A percentile compares a stretch with the other conserved stretches of the same genome.
phyloP scores from a whole-genome alignment of 78 protist species.

The Monocercomonoides exilis region DNA sequence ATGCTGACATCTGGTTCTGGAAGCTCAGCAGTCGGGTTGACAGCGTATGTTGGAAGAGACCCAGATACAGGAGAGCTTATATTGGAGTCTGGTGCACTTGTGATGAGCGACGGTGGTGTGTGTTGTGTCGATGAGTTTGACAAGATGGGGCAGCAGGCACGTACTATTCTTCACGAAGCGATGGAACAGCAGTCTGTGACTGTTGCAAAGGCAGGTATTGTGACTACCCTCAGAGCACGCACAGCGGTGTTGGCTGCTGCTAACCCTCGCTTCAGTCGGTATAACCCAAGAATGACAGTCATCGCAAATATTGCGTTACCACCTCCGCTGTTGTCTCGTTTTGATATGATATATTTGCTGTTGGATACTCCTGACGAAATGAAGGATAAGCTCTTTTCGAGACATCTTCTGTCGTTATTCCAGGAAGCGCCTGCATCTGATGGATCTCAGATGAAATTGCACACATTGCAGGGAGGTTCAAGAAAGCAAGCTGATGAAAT shows the following conservation, averaged over 20 bases:
- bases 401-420: constrained; percentile 75
- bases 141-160: constrained; percentile 91
- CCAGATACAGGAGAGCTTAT: constrained; percentile 86
- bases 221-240: constrained; percentile 89
- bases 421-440: constrained; percentile 9
- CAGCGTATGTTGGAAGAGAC: constrained; percentile 91
- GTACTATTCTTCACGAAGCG: constrained; percentile 95
- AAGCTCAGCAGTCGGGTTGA: constrained; percentile 93
- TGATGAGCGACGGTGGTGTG: constrained; percentile 73
- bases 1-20: constrained; percentile 98
- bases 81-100: constrained; percentile 70
- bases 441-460: no score
- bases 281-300: constrained; percentile 74
- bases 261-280: constrained; percentile 84
- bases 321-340: constrained; percentile 86
- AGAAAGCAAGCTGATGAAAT: not conserved
- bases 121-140: constrained; percentile 99
- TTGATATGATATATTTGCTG: constrained; percentile 87
- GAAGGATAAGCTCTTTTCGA: constrained; percentile 75
- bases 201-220: constrained; percentile 99
- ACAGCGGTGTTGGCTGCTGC: constrained; percentile 97
- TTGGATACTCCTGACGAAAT: constrained; percentile 75
- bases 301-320: constrained; percentile 82
- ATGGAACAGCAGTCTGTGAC: constrained; percentile 99
- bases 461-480: no score